Conservation (phyloP, 2,329 filamentous ascomycete species). For the Triangularia setosa region DNA sequence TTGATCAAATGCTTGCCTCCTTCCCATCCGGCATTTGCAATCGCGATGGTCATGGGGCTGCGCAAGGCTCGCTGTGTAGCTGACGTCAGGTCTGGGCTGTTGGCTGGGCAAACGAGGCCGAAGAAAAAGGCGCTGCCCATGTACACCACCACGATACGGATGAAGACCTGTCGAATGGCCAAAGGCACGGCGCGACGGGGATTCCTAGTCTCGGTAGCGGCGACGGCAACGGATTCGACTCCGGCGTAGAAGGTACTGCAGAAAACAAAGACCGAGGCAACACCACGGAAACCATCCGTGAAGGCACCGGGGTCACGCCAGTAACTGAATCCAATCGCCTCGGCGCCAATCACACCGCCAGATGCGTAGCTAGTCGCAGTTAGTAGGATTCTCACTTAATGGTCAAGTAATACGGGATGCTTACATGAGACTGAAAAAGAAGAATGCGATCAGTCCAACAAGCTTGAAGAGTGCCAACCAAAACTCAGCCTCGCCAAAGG, state of each 20-base stretch:
- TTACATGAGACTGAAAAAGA: constrained; percentile 66
- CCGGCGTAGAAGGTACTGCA: constrained; percentile 70
- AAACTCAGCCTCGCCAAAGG: constrained; percentile 76
- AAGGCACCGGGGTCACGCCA: constrained; percentile 71
- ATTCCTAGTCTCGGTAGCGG: constrained; percentile 58
- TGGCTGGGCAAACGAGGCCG: constrained; percentile 67
- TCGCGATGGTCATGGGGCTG: constrained; percentile 69
- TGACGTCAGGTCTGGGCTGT: constrained; percentile 60
- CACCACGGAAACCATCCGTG: constrained; percentile 61
- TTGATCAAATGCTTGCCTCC: constrained; percentile 74
- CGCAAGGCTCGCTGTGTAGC: constrained; percentile 60
- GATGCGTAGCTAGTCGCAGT: constrained; percentile 50
- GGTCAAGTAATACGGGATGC: constrained; percentile 12
- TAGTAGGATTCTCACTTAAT: neutral
- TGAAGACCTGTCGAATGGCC: constrained; percentile 58
- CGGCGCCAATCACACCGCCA: constrained; percentile 60
- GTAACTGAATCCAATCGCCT: constrained; percentile 64
- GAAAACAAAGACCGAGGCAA: constrained; percentile 64
- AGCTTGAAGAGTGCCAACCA: constrained; percentile 74
- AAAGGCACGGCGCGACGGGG: constrained; percentile 52
- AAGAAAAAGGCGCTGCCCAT: constrained; percentile 73
- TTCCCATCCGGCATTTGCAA: constrained; percentile 70
- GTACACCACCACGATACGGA: constrained; percentile 59
- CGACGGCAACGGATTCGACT: constrained; percentile 60
- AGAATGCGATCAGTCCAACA: constrained; percentile 64